Base-by-base conservation (phyloP, 2,329 filamentous ascomycete species). In the Aspergillus latus region DNA sequence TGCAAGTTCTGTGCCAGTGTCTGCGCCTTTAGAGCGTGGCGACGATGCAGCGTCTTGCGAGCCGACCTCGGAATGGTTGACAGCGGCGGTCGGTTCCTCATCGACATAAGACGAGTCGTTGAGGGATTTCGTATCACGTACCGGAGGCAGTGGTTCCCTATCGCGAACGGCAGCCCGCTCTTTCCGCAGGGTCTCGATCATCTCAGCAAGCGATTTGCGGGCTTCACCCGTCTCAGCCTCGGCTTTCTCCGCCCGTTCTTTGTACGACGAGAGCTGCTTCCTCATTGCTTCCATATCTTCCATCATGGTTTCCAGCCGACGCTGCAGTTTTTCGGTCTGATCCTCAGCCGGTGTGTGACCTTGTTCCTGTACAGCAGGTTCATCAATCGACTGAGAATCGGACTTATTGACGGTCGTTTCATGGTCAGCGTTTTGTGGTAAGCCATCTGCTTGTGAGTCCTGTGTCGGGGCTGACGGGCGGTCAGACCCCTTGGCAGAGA, bases 251-350 rank as follows among this genome's bases (percentile, higher is more conserved):
- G 92, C 92, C 30, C 90, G 86, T 54, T 84, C 78, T 66, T 88
- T 88, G 77, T 90, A 96, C 5, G 81, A 76, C 52, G 94, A 88
- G 69, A 96, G 86, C 70, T 95, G 88, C 59, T 86, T 81, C 73
- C 87, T 89, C 78, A 96, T 85, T 56, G 88, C 86, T 53, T 85
- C 85, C 83, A 97, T 92, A 66, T 96, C 90, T 36, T 80, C 78
- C 57, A 90, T 82, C 82, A 96, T 88, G 2, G 79, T 74, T 52
- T 96, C 90, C 32, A 96, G 81, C 57, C 88, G 87, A 56, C 82
- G 80, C 67, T 95, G 89, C 55, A 89, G 76, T 40, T 82, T 76
- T 42, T 76, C 74, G 30, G 70, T 65, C 16, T 71, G 66, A 43
- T 68, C 66, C 55, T 76, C 67, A 28, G 34, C 58, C 30, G 48